Conservation (phyloP, 345 rosid species). For the Acer campestre region DNA sequence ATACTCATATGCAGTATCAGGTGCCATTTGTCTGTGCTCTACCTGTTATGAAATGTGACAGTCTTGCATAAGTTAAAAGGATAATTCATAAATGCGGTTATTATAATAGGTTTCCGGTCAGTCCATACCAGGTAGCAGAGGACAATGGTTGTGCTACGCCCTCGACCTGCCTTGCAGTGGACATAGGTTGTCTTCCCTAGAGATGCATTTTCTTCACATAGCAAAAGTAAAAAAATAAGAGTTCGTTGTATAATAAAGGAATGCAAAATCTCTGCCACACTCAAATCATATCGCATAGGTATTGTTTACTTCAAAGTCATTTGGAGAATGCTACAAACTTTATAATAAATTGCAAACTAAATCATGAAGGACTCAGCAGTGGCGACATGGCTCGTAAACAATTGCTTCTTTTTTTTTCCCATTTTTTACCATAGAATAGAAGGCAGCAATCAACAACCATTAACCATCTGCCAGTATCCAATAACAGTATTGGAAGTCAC, state of each 20-base stretch:
- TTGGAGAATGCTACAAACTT: too few species aligned
- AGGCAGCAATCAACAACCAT: too few species aligned
- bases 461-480: too few species aligned
- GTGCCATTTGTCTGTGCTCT: slow-evolving; percentile 58
- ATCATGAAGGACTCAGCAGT: too few species aligned
- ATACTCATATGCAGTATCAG: slow-evolving; percentile 54
- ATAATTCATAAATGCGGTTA: not conserved
- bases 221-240: not conserved
- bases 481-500: not conserved
- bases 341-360: too few species aligned
- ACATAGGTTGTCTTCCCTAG: slow-evolving; percentile 70
- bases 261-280: not conserved
- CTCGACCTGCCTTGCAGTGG: slow-evolving; percentile 98
- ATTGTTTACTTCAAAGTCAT: not conserved
- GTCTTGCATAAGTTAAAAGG: not conserved
- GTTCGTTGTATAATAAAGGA: not conserved
- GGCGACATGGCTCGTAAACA: too few species aligned
- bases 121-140: slow-evolving; percentile 43
- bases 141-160: slow-evolving; percentile 92
- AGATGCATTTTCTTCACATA: slow-evolving; percentile 57
- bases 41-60: slow-evolving; percentile 34
- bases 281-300: not conserved
- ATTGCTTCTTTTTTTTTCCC: too few species aligned
- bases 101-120: not conserved
- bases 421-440: too few species aligned